phyloP scores from a whole-genome alignment of 2,329 filamentous ascomycete genomes.

The Neonectria neomacrospora region DNA sequence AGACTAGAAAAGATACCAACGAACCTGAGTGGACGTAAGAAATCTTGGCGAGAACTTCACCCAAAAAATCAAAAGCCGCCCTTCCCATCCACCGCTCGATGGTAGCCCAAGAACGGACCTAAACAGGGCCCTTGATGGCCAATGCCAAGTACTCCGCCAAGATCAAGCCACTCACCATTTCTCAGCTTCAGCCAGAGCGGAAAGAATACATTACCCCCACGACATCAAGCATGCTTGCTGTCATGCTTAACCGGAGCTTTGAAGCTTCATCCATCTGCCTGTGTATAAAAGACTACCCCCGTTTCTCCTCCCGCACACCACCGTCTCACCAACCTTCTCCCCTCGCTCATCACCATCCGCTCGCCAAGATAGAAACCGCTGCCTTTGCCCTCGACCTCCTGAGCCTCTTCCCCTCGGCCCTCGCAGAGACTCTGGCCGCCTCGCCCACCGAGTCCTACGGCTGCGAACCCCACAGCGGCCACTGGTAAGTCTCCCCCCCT shows the following conservation, averaged over 20 bases:
- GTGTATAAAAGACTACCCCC: constrained; percentile 12
- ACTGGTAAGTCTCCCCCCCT: constrained; percentile 24
- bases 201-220: neutral
- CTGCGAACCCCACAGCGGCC: constrained; percentile 39
- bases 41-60: constrained; percentile 10
- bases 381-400: constrained; percentile 38
- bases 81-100: neutral
- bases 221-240: constrained; percentile 14
- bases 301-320: constrained; percentile 5
- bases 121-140: constrained; percentile 43
- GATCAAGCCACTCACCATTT: constrained; percentile 5
- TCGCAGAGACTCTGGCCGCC: constrained; percentile 35
- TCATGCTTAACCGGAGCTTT: constrained; percentile 11
- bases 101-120: constrained; percentile 19
- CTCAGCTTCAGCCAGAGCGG: neutral
- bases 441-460: constrained; percentile 39
- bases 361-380: constrained; percentile 40
- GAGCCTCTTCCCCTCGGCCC: constrained; percentile 35
- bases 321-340: constrained; percentile 5
- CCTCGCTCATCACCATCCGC: constrained; percentile 17
- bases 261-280: neutral
- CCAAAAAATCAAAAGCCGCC: neutral
- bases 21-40: constrained; percentile 10
- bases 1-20: neutral
- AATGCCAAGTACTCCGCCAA: constrained; percentile 34